A percentile compares a stretch with the other conserved stretches of the same genome.
Conservation (phyloP, 2,329 filamentous ascomycete species). For the Thermoascus crustaceus region DNA sequence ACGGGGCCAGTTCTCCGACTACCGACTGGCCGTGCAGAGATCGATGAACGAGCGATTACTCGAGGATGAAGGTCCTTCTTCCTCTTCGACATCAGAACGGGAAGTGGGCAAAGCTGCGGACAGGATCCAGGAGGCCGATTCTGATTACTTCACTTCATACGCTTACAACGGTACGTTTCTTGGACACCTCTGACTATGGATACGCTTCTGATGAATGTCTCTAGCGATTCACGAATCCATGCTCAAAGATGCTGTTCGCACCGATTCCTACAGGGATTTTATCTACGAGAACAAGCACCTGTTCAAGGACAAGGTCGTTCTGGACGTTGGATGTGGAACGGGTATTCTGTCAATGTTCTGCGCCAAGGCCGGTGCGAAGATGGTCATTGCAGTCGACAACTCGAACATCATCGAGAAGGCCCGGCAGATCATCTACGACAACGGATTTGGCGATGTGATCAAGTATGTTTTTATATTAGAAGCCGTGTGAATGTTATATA, state of each 20-base stretch:
- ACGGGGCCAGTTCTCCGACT: conserved; percentile 55
- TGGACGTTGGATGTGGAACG: conserved; percentile 73
- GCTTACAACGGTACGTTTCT: conserved; percentile 54
- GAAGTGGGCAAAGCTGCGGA: conserved; percentile 18
- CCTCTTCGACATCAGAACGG: too few relatives aligned
- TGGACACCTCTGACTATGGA: neutral
- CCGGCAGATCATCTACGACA: conserved; percentile 73
- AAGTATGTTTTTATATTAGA: conserved; percentile 38
- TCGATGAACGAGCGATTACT: conserved; percentile 60
- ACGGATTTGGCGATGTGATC: conserved; percentile 65
- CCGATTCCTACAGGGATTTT: conserved; percentile 84
- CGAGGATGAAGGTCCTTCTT: too few relatives aligned
- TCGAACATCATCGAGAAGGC: conserved; percentile 84
- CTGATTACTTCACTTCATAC: conserved; percentile 58
- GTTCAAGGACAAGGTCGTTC: conserved; percentile 62
- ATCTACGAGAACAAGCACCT: conserved; percentile 32
- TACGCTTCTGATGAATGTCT: conserved; percentile 5
- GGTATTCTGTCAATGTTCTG: conserved; percentile 94
- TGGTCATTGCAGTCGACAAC: conserved; percentile 86
- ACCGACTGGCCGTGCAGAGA: conserved; percentile 56
- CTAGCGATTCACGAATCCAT: conserved; percentile 89
- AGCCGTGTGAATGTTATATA: neutral
- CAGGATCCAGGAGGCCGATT: conserved; percentile 45
- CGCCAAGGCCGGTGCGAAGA: conserved; percentile 76
- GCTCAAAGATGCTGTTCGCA: conserved; percentile 83